These are phyloP conservation scores for Cytospora mali DNA, from an alignment of 2,329 filamentous ascomycete genomes.

Conservation along the genomic window DNA sequence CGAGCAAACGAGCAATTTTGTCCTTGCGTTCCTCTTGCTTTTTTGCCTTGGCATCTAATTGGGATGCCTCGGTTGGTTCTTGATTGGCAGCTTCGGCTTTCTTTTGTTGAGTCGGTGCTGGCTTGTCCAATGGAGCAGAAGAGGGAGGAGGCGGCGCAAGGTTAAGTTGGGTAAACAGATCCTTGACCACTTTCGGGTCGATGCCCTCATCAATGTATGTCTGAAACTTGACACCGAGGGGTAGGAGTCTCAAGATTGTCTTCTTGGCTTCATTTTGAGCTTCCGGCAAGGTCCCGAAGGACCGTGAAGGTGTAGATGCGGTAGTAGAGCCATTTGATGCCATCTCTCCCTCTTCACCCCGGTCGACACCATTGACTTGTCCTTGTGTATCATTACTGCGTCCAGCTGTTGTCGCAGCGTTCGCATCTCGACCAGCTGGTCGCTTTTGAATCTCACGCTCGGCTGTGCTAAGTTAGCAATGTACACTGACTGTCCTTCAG, in stretches of 20 bases:
- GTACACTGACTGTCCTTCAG: not conserved
- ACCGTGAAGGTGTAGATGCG: not conserved
- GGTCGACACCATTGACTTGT: not conserved
- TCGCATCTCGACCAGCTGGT: not conserved
- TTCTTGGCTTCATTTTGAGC: constrained; percentile 64
- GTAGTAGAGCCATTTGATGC: not conserved
- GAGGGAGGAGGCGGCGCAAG: constrained; percentile 47
- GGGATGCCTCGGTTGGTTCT: not conserved
- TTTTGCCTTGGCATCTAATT: constrained; percentile 30
- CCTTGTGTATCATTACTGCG: not conserved
- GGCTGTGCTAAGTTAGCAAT: constrained; percentile 7
- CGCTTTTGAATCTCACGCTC: not conserved
- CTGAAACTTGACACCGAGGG: constrained; percentile 71
- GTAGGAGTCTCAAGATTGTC: constrained; percentile 66
- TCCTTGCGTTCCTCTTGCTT: constrained; percentile 70
- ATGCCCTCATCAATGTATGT: constrained; percentile 75
- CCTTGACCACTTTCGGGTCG: constrained; percentile 61
- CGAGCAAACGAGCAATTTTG: constrained; percentile 73
- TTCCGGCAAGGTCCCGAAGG: constrained; percentile 41
- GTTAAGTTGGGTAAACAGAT: constrained; percentile 70
- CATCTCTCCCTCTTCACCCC: not conserved
- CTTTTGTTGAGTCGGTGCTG: not conserved
- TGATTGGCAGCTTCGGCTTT: constrained; percentile 4
- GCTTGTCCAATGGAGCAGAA: constrained; percentile 4
- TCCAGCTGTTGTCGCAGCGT: not conserved